Conservation (phyloP, 306 rosid genomes). For the Sesbania bispinosa region DNA sequence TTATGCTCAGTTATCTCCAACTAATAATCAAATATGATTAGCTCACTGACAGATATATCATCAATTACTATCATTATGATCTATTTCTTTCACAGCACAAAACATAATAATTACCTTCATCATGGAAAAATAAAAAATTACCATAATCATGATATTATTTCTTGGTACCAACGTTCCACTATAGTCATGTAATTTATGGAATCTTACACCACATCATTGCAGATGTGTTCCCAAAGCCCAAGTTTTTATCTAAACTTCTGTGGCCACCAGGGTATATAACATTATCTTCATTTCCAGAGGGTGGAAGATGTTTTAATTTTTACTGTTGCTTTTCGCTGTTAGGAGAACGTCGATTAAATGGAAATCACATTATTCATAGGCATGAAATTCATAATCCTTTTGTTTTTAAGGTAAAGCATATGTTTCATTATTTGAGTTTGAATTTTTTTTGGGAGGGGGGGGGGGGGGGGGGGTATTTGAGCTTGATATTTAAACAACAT, state of each 20-base stretch:
- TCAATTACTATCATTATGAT: constrained; percentile 28
- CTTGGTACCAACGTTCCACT: background rate
- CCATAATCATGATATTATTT: constrained; percentile 17
- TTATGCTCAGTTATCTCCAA: background rate
- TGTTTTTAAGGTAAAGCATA: background rate
- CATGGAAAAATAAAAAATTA: background rate
- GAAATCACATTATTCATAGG: background rate
- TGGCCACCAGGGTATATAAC: background rate
- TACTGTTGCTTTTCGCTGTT: background rate
- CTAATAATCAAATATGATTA: constrained; percentile 18
- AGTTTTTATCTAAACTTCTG: background rate
- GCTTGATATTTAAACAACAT: background rate
- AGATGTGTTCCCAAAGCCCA: background rate
- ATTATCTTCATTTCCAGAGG: background rate
- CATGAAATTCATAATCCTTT: background rate
- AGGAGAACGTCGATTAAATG: background rate
- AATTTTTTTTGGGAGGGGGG: too few species aligned
- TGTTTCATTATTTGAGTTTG: background rate
- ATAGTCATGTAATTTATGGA: background rate
- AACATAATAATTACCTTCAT: constrained; percentile 27
- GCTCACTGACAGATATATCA: background rate
- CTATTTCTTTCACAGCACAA: background rate
- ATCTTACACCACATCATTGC: constrained; percentile 1
- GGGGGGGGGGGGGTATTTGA: background rate
- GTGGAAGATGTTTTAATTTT: background rate